phyloP scores from a whole-genome alignment of 139 green algal genomes.

The Chlorella sp. region DNA sequence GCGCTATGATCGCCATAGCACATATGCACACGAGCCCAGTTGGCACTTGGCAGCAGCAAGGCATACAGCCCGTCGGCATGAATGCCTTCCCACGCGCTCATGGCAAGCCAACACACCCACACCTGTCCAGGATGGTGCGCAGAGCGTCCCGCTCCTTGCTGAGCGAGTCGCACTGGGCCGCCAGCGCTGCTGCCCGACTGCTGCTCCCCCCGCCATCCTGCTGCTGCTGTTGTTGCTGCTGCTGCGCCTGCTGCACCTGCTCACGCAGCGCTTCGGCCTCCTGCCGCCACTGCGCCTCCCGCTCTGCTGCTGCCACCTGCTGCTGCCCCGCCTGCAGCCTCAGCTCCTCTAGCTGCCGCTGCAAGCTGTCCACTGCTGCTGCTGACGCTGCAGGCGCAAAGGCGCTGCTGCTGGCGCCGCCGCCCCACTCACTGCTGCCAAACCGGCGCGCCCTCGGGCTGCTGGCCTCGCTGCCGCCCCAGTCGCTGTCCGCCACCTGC shows the following conservation, averaged over 20 bases:
- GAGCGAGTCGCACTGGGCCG: slow-evolving; percentile 38
- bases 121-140: slow-evolving; percentile 80
- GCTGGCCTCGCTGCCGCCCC: slow-evolving; percentile 8
- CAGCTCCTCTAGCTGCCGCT: slow-evolving; percentile 24
- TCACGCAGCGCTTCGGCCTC: slow-evolving; percentile 22
- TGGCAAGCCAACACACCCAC: no score
- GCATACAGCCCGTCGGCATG: no score
- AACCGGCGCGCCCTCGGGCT: neutral
- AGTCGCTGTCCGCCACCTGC: neutral
- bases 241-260: slow-evolving; percentile 22
- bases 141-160: slow-evolving; percentile 75
- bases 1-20: no score
- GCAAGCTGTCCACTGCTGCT: neutral
- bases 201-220: neutral
- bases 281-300: neutral
- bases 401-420: no score
- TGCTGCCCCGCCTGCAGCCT: slow-evolving; percentile 1
- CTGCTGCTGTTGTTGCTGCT: slow-evolving; percentile 17
- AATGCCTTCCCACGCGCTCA: no score
- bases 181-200: neutral
- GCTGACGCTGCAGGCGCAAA: no score
- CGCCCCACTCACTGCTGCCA: neutral
- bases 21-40: no score
- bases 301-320: neutral
- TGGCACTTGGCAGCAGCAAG: no score